Percentiles rank a stretch among this genome's conserved stretches.
Evolutionary conservation across 164 flowering plant species (phyloP).

Genomic region (Paratinospora sagittata): DNA sequence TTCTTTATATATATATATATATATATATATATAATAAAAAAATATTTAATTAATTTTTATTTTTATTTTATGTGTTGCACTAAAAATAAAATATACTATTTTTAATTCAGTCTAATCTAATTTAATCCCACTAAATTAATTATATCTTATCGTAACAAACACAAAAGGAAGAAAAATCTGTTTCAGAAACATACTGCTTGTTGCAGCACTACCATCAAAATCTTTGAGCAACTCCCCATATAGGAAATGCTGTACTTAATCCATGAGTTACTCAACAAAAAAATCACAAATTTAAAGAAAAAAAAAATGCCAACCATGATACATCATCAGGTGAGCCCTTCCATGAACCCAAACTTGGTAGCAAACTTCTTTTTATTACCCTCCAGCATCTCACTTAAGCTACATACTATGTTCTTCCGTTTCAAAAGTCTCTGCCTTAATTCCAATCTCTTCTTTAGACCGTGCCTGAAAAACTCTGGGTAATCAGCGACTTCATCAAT

Average conservation of each 20-base stretch:
- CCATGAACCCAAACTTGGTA: slow-evolving; percentile 42
- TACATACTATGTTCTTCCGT: slow-evolving; percentile 45
- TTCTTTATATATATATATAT: too few relatives aligned
- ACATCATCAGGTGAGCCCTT: slow-evolving; percentile 30
- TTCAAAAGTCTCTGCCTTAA: slow-evolving; percentile 61
- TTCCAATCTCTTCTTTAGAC: slow-evolving; percentile 80
- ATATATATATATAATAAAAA: too few relatives aligned
- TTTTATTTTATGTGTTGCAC: too few relatives aligned
- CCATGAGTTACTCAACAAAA: not conserved
- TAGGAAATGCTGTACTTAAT: not conserved
- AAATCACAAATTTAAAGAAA: not conserved
- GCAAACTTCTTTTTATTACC: slow-evolving; percentile 69
- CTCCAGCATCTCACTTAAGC: slow-evolving; percentile 84
- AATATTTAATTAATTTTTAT: too few relatives aligned
- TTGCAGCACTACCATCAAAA: not conserved
- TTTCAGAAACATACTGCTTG: not conserved
- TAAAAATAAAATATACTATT: too few relatives aligned
- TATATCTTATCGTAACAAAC: too few relatives aligned
- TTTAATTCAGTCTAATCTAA: too few relatives aligned
- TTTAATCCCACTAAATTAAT: too few relatives aligned
- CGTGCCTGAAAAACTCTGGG: slow-evolving; percentile 78
- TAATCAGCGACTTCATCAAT: slow-evolving; percentile 63
- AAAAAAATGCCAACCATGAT: not conserved
- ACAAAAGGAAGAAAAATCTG: too few relatives aligned
- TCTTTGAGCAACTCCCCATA: not conserved